These are phyloP conservation scores for Vigna radiata DNA, from an alignment of 306 rosid species.

Conservation along the genomic window DNA sequence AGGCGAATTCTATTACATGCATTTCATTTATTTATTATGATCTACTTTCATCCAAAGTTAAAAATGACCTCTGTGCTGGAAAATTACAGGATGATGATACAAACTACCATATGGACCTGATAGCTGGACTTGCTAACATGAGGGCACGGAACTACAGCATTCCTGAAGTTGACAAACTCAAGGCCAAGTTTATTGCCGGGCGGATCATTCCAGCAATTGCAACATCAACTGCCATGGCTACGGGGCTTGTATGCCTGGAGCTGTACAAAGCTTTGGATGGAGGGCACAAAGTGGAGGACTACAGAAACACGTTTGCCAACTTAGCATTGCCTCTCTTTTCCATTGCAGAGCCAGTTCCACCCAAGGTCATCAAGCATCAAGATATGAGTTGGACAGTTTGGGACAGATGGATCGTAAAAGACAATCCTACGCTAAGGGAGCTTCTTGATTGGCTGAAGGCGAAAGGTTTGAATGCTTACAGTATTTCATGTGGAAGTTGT, in stretches of 20 bases:
- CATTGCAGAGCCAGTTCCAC: constrained; percentile 96
- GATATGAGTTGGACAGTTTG: constrained; percentile 97
- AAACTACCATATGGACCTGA: constrained; percentile 92
- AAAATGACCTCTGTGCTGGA: background rate
- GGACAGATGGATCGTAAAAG: constrained; percentile 92
- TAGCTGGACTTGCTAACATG: constrained; percentile 99
- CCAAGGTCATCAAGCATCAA: constrained; percentile 82
- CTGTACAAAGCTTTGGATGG: constrained; percentile 87
- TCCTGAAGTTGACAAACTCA: constrained; percentile 96
- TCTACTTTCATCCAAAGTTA: constrained; percentile 1
- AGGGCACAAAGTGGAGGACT: constrained; percentile 85
- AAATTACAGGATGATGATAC: constrained; percentile 93
- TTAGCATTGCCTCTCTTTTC: constrained; percentile 91
- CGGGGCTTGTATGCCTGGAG: constrained; percentile 95
- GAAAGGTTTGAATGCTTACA: constrained; percentile 83
- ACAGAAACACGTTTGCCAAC: constrained; percentile 93
- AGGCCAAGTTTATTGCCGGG: constrained; percentile 97
- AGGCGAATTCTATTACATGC: background rate
- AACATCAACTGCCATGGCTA: constrained; percentile 96
- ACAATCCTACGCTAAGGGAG: constrained; percentile 87
- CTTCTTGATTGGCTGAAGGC: constrained; percentile 86
- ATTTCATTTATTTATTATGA: constrained; percentile 5
- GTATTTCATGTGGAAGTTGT: constrained; percentile 93
- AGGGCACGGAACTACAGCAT: constrained; percentile 94
- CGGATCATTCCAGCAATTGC: constrained; percentile 98